These are phyloP conservation scores for Lagenaria siceraria DNA, from an alignment of 306 rosid species.

Conservation along the genomic window DNA sequence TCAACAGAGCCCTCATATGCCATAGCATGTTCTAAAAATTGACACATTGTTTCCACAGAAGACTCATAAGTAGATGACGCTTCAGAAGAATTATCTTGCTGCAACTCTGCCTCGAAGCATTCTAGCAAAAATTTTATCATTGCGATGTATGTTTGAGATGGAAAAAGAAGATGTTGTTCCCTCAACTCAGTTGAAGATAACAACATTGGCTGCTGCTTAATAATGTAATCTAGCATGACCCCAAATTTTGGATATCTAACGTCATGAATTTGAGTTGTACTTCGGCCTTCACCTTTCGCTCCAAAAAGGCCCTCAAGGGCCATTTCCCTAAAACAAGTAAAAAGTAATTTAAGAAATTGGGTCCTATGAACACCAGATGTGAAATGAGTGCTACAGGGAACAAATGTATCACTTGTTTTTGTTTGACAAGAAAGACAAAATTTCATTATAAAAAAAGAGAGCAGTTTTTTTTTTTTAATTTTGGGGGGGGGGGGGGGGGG, in stretches of 20 bases:
- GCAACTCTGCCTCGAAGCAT: constrained; percentile 67
- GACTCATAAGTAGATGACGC: constrained; percentile 33
- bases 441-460: not conserved
- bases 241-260: constrained; percentile 54
- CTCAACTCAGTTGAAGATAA: constrained; percentile 51
- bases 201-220: constrained; percentile 64
- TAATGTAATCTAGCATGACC: constrained; percentile 60
- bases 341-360: not conserved
- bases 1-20: constrained; percentile 79
- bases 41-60: constrained; percentile 57
- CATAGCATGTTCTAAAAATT: constrained; percentile 75
- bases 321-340: constrained; percentile 51
- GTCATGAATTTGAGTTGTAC: constrained; percentile 22
- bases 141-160: constrained; percentile 54
- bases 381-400: not conserved
- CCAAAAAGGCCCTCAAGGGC: constrained; percentile 81
- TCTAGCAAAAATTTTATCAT: constrained; percentile 69
- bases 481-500: no score
- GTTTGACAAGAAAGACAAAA: not conserved
- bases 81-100: constrained; percentile 30
- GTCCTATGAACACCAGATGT: not conserved
- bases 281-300: constrained; percentile 31
- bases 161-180: constrained; percentile 60
- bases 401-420: not conserved
- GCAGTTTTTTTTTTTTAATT: no score